These are phyloP conservation scores for Candida boidinii DNA, from an alignment of 805 yeast species.

Conservation along the genomic window DNA sequence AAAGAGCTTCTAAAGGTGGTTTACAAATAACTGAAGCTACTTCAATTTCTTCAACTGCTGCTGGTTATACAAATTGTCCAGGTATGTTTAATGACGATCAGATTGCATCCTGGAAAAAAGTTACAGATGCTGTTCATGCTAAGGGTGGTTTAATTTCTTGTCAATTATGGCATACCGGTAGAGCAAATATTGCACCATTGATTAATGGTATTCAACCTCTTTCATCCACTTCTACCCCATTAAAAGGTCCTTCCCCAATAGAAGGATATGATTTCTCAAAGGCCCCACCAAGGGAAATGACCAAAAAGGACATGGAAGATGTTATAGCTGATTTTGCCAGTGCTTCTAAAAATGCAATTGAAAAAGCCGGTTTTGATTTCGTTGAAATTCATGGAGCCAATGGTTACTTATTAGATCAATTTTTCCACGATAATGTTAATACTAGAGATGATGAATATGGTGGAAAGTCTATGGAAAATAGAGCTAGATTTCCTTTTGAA, in stretches of 20 bases:
- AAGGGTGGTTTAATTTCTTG: conserved; percentile 34
- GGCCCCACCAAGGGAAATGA: conserved; percentile 32
- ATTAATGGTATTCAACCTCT: conserved; percentile 2
- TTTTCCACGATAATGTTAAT: conserved; percentile 27
- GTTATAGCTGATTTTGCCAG: conserved; percentile 30
- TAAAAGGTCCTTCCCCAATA: conserved; percentile 25
- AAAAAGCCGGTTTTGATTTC: conserved; percentile 31
- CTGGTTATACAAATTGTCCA: conserved; percentile 35
- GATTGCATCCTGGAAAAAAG: conserved; percentile 35
- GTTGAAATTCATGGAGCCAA: conserved; percentile 35
- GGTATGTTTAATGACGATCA: conserved; percentile 42
- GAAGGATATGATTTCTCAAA: conserved; percentile 30
- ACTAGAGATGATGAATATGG: conserved; percentile 36
- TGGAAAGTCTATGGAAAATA: conserved; percentile 30
- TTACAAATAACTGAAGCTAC: conserved; percentile 51
- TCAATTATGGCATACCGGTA: conserved; percentile 44
- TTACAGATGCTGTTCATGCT: conserved; percentile 37
- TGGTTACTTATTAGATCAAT: conserved; percentile 31
- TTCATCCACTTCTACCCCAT: conserved; percentile 32
- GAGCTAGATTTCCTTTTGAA: conserved; percentile 32
- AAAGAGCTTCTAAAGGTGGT: conserved; percentile 48
- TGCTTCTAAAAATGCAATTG: conserved; percentile 33
- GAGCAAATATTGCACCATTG: conserved; percentile 14
- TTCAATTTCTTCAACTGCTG: conserved; percentile 30
- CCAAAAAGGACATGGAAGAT: conserved; percentile 31